Conservation (phyloP, 2,329 filamentous ascomycete genomes). For the Ceratocystiopsis sp. region DNA sequence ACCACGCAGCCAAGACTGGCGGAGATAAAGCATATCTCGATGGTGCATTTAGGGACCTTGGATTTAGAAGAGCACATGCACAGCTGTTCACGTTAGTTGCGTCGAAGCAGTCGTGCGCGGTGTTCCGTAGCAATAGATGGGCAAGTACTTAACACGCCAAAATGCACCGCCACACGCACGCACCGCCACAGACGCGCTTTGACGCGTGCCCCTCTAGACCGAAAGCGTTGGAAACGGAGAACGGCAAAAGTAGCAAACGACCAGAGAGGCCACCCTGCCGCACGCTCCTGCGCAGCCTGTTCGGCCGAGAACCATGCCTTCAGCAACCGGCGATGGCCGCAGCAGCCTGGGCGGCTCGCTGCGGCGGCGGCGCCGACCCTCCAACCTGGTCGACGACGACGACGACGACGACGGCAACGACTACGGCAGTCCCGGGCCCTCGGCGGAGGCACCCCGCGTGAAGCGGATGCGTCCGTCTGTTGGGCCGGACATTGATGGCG, state of each 20-base stretch:
- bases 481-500: slow-evolving; percentile 8
- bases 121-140: too few species aligned
- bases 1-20: too few species aligned
- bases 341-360: slow-evolving; percentile 10
- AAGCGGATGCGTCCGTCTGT: slow-evolving; percentile 19
- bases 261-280: too few species aligned
- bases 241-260: too few species aligned
- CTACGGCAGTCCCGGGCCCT: slow-evolving; percentile 7
- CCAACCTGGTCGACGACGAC: slow-evolving; percentile 18
- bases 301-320: neutral
- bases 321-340: slow-evolving; percentile 23
- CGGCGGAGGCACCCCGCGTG: slow-evolving; percentile 5
- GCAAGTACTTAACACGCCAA: neutral
- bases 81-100: too few species aligned
- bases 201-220: slow-evolving; percentile 5
- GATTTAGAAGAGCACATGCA: too few species aligned
- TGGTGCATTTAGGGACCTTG: too few species aligned
- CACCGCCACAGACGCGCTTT: neutral
- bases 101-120: too few species aligned
- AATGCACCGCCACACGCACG: neutral
- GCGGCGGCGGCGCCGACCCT: slow-evolving; percentile 27
- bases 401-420: slow-evolving; percentile 11
- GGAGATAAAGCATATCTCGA: too few species aligned
- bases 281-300: too few species aligned
- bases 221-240: too few species aligned